Percentiles rank a stretch among this genome's conserved stretches.
These are phyloP conservation scores for Penicillium sclerotiorum DNA, from an alignment of 2,329 filamentous ascomycete species.

Conservation along the genomic window DNA sequence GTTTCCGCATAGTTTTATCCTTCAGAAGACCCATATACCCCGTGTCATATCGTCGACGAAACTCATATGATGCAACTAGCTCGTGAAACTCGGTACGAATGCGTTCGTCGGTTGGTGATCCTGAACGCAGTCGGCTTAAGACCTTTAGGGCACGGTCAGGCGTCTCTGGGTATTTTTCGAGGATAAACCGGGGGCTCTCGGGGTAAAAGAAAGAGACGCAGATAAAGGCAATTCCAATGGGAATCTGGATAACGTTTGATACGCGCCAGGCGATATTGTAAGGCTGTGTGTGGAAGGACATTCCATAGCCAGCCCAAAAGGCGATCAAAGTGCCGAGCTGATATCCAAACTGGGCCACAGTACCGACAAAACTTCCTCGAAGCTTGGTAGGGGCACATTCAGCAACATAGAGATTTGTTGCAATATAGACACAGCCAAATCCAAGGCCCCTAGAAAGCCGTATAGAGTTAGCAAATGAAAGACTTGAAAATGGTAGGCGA, in stretches of 20 bases:
- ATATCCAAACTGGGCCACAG: slow-evolving; percentile 41
- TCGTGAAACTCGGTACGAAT: slow-evolving; percentile 43
- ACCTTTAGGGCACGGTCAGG: slow-evolving; percentile 33
- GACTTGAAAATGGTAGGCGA: not conserved
- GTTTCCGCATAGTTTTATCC: slow-evolving; percentile 38
- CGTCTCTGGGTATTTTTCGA: slow-evolving; percentile 40
- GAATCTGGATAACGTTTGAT: slow-evolving; percentile 47
- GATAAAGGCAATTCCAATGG: slow-evolving; percentile 43
- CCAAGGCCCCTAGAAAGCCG: slow-evolving; percentile 47
- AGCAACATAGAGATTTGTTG: slow-evolving; percentile 47
- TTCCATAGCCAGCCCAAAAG: slow-evolving; percentile 50
- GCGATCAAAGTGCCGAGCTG: slow-evolving; percentile 47
- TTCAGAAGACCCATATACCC: slow-evolving; percentile 35
- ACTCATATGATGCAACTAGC: slow-evolving; percentile 39
- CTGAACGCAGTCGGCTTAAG: slow-evolving; percentile 37
- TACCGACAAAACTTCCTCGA: slow-evolving; percentile 43
- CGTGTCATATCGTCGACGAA: slow-evolving; percentile 32
- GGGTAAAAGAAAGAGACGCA: slow-evolving; percentile 44
- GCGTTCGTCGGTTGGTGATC: slow-evolving; percentile 31
- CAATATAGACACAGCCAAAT: slow-evolving; percentile 48
- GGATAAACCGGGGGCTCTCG: slow-evolving; percentile 39
- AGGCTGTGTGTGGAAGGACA: slow-evolving; percentile 45
- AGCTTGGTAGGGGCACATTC: slow-evolving; percentile 46
- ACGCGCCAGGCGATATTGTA: slow-evolving; percentile 50
- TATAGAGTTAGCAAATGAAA: not conserved